phyloP scores from a whole-genome alignment of 148 eudicot genomes.

The Rhododendron ovatum region DNA sequence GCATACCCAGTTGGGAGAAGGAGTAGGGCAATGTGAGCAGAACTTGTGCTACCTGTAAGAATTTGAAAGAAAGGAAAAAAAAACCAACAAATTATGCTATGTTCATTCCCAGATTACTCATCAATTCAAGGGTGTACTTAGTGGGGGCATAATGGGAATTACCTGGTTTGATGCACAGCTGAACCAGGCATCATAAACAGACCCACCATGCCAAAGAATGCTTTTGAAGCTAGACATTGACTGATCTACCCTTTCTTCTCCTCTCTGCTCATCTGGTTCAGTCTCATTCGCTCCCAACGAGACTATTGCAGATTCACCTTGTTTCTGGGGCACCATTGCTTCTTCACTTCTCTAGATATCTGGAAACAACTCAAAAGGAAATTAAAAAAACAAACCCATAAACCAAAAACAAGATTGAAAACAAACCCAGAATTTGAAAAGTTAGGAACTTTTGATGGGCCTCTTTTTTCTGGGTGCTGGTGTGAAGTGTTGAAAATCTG shows the following conservation, averaged over 20 bases:
- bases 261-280: conserved; percentile 19
- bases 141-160: not conserved
- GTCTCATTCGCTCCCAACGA: conserved; percentile 29
- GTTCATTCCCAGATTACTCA: not conserved
- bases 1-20: conserved; percentile 75
- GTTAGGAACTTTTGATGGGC: not conserved
- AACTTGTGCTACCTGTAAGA: conserved; percentile 78
- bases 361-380: not conserved
- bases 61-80: not conserved
- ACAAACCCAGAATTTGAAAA: not conserved
- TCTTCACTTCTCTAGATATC: conserved; percentile 1
- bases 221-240: conserved; percentile 34
- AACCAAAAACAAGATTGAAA: not conserved
- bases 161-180: conserved; percentile 82
- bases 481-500: not conserved
- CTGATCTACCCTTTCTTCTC: conserved; percentile 22
- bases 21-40: conserved; percentile 77
- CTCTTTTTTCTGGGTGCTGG: not conserved
- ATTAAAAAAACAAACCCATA: not conserved
- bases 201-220: conserved; percentile 77
- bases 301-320: conserved; percentile 49
- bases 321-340: conserved; percentile 34
- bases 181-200: conserved; percentile 83
- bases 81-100: not conserved
- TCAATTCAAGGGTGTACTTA: not conserved